Base-by-base conservation (phyloP, 495 filamentous ascomycete species). In the Lasiosphaeria ovina region DNA sequence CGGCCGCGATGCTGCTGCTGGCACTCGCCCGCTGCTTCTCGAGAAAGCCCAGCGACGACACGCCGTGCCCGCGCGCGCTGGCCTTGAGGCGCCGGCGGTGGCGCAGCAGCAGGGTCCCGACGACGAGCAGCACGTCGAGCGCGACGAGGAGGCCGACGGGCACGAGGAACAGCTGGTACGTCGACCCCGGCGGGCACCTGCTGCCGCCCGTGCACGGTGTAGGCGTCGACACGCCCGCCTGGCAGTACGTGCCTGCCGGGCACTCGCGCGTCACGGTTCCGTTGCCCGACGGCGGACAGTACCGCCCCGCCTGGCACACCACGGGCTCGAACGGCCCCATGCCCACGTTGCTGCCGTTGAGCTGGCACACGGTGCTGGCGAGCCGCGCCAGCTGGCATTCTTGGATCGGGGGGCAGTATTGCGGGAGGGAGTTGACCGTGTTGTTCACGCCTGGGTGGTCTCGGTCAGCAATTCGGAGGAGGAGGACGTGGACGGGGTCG, bases 321-420 rank as follows among this genome's bases (percentile, higher is more conserved):
- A 77, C 64, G 11, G 79, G 79, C 58, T 82, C 79, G 38, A 74
- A 76, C 1, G 64, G 69, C 0, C 73, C 73, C 73, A 76, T 76
- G 12, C 62, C 66, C 9, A 73, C 59, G 50, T 72, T 76, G 6
- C 12, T 59, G 6, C 74, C 76, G 31, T 70, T 44, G 3, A 73
- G 60, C 6, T 40, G 16, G 55, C 76, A 78, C 10, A 58, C 47
- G 6, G 38, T 49, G 24, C 74, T 72, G 6, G 65, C 61, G 3
- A 80, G 55, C 58, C 79, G 68, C 9, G 70, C 66, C 47, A 61
- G 61, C 47, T 76, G 70, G 52, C 73, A 80, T 9, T 63, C 53
- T 3, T 70, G 69, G 9, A 71, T 55, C 1, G 79, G 79, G 40
- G 78, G 72, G 51, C 79, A 82, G 62, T 72, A 82, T 60, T 75